Conservation (phyloP, 192 early-diverging fungal genomes). For the Podila epigama region DNA sequence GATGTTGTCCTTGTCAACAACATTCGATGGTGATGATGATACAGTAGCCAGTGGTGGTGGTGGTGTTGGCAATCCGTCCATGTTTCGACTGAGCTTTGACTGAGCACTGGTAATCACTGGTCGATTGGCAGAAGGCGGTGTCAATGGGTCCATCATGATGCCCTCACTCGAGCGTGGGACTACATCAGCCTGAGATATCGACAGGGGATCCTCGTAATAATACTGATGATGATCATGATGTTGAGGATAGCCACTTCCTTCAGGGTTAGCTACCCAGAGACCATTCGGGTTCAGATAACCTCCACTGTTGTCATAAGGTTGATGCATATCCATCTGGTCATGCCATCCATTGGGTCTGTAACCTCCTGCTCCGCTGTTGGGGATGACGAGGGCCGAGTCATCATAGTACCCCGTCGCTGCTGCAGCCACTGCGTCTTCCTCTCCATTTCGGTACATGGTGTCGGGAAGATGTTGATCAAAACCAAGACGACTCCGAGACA, state of each 20-base stretch:
- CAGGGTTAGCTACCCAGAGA: slow-evolving; percentile 16
- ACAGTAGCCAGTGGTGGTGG: too few relatives aligned
- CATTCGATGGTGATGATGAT: too few relatives aligned
- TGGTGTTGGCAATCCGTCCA: too few relatives aligned
- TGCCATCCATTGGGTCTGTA: too few relatives aligned
- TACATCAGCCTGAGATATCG: too few relatives aligned
- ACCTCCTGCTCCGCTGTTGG: too few relatives aligned
- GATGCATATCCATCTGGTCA: too few relatives aligned
- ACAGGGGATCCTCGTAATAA: neutral
- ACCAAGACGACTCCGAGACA: neutral
- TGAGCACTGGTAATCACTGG: neutral
- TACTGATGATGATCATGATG: neutral
- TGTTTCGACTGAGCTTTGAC: too few relatives aligned
- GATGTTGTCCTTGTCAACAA: too few relatives aligned
- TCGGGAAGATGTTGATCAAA: slow-evolving; percentile 36
- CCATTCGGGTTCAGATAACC: neutral
- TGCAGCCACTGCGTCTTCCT: neutral
- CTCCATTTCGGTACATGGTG: slow-evolving; percentile 26
- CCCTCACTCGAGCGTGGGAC: too few relatives aligned
- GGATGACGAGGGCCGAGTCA: neutral
- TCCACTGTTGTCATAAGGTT: too few relatives aligned
- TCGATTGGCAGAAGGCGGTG: neutral
- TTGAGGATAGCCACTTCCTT: neutral
- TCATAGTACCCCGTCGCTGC: slow-evolving; percentile 16
- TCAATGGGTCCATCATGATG: neutral